Evolutionary conservation across 768 basidiomycete genomes (phyloP).

Genomic region (Paxillus involutus): DNA sequence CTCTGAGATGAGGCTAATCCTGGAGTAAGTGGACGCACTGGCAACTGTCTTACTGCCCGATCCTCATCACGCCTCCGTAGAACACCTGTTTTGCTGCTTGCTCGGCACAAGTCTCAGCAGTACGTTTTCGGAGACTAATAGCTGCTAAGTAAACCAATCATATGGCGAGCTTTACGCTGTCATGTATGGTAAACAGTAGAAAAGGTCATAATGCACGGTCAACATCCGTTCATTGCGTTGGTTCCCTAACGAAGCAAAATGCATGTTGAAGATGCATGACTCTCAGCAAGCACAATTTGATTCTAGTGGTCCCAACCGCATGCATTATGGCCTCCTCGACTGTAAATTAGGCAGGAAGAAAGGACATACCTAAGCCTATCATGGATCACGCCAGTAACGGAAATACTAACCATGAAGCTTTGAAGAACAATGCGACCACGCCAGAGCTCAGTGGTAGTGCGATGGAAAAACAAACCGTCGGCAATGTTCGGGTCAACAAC

Average conservation of each 20-base stretch:
- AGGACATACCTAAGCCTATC: constrained; percentile 16
- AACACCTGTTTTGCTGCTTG: background rate
- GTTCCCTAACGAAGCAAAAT: constrained; percentile 6
- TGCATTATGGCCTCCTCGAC: constrained; percentile 27
- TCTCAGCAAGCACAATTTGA: constrained; percentile 4
- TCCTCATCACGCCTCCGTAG: too few relatives aligned
- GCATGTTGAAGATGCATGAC: background rate
- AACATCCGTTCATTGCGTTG: constrained; percentile 13
- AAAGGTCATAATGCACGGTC: constrained; percentile 29
- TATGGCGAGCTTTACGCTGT: background rate
- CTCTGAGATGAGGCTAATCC: constrained; percentile 5
- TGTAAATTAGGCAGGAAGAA: background rate
- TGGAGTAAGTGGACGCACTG: background rate
- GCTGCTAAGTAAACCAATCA: constrained; percentile 3
- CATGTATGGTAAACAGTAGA: constrained; percentile 11
- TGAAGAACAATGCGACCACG: too few relatives aligned
- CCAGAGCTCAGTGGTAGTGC: too few relatives aligned
- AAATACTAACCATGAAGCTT: too few relatives aligned
- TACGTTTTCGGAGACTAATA: background rate
- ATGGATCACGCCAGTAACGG: too few relatives aligned
- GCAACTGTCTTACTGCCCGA: too few relatives aligned
- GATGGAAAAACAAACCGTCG: too few relatives aligned
- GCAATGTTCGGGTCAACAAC: too few relatives aligned
- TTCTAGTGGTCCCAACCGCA: constrained; percentile 20
- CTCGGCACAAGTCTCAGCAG: background rate